Evolutionary conservation across 1,284 basidiomycete species (phyloP), one percentile per base, ranked within the genome.

Genomic region (Fomitopsis pinicola): DNA sequence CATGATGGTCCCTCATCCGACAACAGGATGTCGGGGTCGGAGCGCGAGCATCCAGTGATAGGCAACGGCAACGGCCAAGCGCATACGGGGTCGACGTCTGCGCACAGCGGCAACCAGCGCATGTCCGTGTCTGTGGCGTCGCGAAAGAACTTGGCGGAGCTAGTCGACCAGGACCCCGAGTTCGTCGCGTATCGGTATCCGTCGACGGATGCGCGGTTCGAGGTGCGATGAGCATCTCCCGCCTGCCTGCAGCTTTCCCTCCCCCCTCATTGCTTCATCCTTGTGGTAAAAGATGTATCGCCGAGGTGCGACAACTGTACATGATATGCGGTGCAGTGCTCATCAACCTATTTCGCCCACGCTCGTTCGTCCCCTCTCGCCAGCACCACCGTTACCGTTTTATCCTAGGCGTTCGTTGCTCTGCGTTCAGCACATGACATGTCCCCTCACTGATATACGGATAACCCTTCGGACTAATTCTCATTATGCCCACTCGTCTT

Each of bases 141-240:
- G 22, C 80, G 86, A 59, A 89, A 85, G 76, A 85, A 84, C 55
- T 77, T 91, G 59, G 89, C 90, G 66, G 84, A 87, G 65, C 78
- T 90, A n/a, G 89, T 93, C 33, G 81, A 88, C 33, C 91, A 90
- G 73, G 89, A 91, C 70, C 75, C 84, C 2, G 87, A 92, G 33
- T 92, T 93, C 69, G 86, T 92, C 62, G 89, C 91, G 3, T 92
- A 92, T 72, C 84, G 91, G 42, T 93, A 93, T 73, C 91, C 91
- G 9, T 91, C 89, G 14, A 83, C 81, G 63, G 86, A 89, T 64
- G 69, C 69, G 56, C 69, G 70, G 59, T 75, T 83, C 63, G 85
- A 87, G 70, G 76, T 88, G 62, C 82, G 82, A 69, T 87, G 70
- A 72, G 71, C 50, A 19, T 36, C 26, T 45, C 57, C 35, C 7